phyloP scores from a whole-genome alignment of 2,329 filamentous ascomycete genomes.

The Claviceps lovelessii region DNA sequence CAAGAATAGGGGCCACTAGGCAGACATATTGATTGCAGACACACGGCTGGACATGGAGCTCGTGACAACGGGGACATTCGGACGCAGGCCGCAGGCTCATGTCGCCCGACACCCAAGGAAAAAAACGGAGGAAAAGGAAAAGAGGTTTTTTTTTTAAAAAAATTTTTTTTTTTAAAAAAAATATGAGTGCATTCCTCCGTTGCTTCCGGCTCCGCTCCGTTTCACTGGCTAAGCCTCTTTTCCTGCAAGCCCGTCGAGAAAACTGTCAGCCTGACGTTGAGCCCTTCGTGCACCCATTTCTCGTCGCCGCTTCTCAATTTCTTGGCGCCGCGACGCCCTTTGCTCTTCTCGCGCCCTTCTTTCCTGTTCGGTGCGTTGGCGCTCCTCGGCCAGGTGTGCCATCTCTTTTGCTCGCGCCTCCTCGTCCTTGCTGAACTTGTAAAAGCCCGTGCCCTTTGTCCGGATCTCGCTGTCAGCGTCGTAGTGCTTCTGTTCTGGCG shows the following conservation, averaged over 20 bases:
- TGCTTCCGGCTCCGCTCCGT: not conserved
- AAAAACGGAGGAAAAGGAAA: no score
- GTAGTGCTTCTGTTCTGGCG: conserved; percentile 71
- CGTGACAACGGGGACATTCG: not conserved
- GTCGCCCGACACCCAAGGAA: not conserved
- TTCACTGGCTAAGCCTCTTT: conserved; percentile 1
- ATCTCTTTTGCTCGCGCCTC: conserved; percentile 56
- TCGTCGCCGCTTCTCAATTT: conserved; percentile 49
- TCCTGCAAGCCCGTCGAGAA: conserved; percentile 44
- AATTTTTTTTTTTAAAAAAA: not conserved
- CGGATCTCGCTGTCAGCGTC: conserved; percentile 72
- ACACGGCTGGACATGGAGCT: no score
- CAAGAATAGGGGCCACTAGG: not conserved
- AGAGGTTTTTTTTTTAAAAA: no score
- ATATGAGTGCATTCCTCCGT: not conserved
- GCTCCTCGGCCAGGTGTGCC: conserved; percentile 52
- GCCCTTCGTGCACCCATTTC: conserved; percentile 47
- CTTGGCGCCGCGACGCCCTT: conserved; percentile 41
- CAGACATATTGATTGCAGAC: not conserved
- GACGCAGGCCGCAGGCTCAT: not conserved
- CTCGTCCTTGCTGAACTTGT: conserved; percentile 70
- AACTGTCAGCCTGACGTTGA: conserved; percentile 57
- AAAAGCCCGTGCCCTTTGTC: conserved; percentile 82
- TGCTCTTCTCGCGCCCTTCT: conserved; percentile 41
- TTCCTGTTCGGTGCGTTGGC: conserved; percentile 52